Evolutionary conservation across 2,329 filamentous ascomycete genomes (phyloP).

Genomic region (Penicillium sp.): DNA sequence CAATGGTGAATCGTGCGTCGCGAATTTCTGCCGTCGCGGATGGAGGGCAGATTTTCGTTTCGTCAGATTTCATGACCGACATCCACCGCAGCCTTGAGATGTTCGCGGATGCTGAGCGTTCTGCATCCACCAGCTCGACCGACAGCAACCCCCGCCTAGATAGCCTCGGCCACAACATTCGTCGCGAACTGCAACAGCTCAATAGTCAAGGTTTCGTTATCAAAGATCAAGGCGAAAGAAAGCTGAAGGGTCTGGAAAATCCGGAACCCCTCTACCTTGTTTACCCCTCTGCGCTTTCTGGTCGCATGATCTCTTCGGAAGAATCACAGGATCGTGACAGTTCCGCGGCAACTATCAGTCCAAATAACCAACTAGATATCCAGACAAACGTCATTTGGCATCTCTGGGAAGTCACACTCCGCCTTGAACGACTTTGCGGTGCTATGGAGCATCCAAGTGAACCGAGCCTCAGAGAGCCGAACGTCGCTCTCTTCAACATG

Average conservation of each 20-base stretch:
- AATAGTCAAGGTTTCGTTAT: conserved; percentile 93
- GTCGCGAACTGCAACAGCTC: conserved; percentile 80
- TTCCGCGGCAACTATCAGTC: conserved; percentile 56
- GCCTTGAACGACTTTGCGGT: conserved; percentile 90
- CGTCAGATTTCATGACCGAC: conserved; percentile 94
- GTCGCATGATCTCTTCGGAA: conserved; percentile 56
- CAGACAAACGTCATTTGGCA: conserved; percentile 84
- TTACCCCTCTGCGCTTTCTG: conserved; percentile 84
- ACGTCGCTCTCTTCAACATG: conserved; percentile 76
- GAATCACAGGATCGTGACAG: conserved; percentile 48
- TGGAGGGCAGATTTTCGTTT: conserved; percentile 94
- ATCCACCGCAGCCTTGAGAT: conserved; percentile 87
- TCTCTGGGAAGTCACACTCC: conserved; percentile 82
- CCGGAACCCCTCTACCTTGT: conserved; percentile 94
- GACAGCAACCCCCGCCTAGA: conserved; percentile 72
- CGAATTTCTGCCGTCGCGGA: conserved; percentile 93
- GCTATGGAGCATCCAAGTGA: conserved; percentile 70
- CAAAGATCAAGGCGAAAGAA: conserved; percentile 91
- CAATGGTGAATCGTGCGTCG: conserved; percentile 97
- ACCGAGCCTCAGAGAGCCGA: conserved; percentile 68
- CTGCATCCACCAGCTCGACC: conserved; percentile 66
- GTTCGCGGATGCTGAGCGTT: conserved; percentile 79
- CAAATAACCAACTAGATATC: conserved; percentile 68
- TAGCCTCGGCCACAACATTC: conserved; percentile 69
- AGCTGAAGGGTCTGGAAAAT: conserved; percentile 95